Evolutionary conservation across 148 eudicot genomes (phyloP).

Genomic region (Rhododendron griersonianum): DNA sequence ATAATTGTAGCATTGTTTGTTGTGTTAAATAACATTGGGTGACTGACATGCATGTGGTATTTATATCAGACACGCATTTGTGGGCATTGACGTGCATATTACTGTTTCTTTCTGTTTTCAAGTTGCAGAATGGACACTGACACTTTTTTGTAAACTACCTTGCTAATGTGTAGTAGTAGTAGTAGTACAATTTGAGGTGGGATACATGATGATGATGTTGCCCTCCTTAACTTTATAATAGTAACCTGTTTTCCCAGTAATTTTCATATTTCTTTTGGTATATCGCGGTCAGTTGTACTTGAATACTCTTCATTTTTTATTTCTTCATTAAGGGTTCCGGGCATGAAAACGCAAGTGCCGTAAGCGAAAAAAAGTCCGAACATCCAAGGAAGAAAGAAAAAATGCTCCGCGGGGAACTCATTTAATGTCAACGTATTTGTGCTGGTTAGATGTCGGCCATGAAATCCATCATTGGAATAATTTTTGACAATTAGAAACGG

Average conservation of each 20-base stretch:
- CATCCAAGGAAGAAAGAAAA: too few species aligned
- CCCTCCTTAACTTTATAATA: background rate
- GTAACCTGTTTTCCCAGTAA: background rate
- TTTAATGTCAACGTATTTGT: too few species aligned
- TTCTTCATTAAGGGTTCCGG: background rate
- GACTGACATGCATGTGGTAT: slow-evolving; percentile 7
- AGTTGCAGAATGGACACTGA: slow-evolving; percentile 16
- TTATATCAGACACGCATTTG: background rate
- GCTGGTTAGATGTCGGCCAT: background rate
- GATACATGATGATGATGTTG: background rate
- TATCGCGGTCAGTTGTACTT: background rate
- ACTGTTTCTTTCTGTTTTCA: slow-evolving; percentile 1
- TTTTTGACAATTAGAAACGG: too few species aligned
- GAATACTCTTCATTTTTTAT: background rate
- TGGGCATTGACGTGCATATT: slow-evolving; percentile 12
- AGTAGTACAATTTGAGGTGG: background rate
- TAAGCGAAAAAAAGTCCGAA: too few species aligned
- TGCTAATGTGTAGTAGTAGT: background rate
- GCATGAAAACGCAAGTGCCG: background rate
- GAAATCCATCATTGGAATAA: background rate
- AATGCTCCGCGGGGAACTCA: too few species aligned
- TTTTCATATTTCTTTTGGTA: background rate
- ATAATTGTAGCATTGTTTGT: background rate
- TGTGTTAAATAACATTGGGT: background rate
- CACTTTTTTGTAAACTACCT: background rate